These are phyloP conservation scores for Malassezia globosa DNA, from an alignment of 1,284 basidiomycete species.

Conservation along the genomic window DNA sequence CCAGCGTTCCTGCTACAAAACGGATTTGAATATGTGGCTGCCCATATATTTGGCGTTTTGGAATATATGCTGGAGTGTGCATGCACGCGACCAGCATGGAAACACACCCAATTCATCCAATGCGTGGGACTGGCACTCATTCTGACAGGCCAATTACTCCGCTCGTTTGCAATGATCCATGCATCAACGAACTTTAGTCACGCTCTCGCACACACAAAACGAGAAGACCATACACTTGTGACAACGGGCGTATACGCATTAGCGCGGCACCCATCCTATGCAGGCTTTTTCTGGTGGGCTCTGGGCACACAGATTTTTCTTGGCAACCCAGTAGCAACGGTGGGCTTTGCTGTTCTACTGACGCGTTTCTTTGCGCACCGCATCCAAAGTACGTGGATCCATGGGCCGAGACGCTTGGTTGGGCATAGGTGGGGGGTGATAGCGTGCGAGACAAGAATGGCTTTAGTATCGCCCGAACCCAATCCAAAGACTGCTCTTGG, in stretches of 20 bases:
- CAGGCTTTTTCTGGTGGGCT: conserved; percentile 97
- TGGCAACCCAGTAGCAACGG: conserved; percentile 68
- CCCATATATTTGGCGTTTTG: conserved; percentile 63
- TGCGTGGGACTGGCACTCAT: conserved; percentile 55
- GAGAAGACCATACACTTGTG: conserved; percentile 36
- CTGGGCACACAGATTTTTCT: conserved; percentile 85
- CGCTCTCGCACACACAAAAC: conserved; percentile 37
- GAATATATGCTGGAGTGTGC: conserved; percentile 55
- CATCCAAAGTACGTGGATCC: conserved; percentile 57
- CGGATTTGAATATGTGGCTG: conserved; percentile 70
- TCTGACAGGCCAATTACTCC: conserved; percentile 62
- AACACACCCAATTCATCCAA: conserved; percentile 5
- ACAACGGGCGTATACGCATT: conserved; percentile 35
- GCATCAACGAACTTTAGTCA: conserved; percentile 89
- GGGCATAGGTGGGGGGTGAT: too few relatives aligned
- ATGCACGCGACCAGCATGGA: conserved; percentile 2
- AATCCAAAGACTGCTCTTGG: too few relatives aligned
- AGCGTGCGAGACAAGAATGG: too few relatives aligned
- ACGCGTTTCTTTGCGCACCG: conserved; percentile 77
- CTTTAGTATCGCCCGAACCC: too few relatives aligned
- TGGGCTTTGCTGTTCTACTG: conserved; percentile 57
- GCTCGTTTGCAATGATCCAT: conserved; percentile 88
- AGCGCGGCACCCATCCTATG: conserved; percentile 89
- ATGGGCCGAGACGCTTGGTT: too few relatives aligned
- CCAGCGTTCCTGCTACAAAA: conserved; percentile 89